phyloP scores from a whole-genome alignment of 2,329 filamentous ascomycete species.

The Zymoseptoria brevis region DNA sequence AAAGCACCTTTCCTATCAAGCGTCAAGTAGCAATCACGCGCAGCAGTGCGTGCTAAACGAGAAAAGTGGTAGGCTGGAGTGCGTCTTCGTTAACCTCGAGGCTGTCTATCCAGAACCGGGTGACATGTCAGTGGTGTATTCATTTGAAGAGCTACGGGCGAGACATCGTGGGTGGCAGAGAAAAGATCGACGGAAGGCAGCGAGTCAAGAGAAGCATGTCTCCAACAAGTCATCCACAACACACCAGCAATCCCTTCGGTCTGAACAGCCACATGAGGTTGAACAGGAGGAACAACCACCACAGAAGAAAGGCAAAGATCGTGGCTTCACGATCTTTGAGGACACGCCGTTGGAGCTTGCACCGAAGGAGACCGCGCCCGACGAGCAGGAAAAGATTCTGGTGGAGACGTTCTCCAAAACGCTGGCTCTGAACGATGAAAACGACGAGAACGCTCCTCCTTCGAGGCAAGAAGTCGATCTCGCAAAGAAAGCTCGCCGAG shows the following conservation, averaged over 20 bases:
- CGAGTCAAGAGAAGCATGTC: conserved; percentile 15
- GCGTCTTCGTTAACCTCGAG: conserved; percentile 79
- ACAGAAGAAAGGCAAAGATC: conserved; percentile 19
- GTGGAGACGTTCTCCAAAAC: conserved; percentile 24
- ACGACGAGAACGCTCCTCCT: conserved; percentile 42
- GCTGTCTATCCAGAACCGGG: conserved; percentile 73
- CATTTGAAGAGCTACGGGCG: conserved; percentile 88
- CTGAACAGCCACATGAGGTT: not conserved
- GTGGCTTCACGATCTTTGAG: conserved; percentile 30
- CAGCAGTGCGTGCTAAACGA: conserved; percentile 78
- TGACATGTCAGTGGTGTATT: conserved; percentile 62
- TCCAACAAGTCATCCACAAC: conserved; percentile 6
- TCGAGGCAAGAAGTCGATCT: conserved; percentile 32
- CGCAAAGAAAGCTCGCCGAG: conserved; percentile 40
- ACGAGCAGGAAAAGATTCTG: conserved; percentile 15
- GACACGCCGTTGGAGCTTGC: conserved; percentile 17
- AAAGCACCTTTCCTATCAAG: conserved; percentile 22
- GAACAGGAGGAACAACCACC: not conserved
- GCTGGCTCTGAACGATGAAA: conserved; percentile 33
- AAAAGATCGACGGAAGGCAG: conserved; percentile 41
- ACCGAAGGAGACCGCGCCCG: conserved; percentile 1
- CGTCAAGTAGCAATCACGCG: conserved; percentile 36
- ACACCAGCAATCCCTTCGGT: not conserved
- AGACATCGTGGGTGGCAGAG: conserved; percentile 60
- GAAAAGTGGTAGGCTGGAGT: conserved; percentile 72